Base-by-base conservation (phyloP, 768 basidiomycete genomes). In the Amylocystis lapponica region DNA sequence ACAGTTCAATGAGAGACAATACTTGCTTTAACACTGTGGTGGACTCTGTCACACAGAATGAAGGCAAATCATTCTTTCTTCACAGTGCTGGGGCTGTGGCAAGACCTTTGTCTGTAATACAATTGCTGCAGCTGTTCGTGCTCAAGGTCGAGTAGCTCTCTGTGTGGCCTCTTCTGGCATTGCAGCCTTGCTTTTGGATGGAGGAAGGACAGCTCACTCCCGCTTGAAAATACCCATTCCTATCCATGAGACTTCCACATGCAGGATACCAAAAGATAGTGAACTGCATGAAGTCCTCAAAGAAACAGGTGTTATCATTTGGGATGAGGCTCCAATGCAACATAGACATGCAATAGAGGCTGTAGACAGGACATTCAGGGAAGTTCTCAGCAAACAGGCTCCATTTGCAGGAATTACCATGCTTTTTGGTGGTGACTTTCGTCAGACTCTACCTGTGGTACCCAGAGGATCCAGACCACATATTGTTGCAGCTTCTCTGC, bases 91-190 rank as follows among this genome's bases (percentile, higher is more conserved):
- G 67, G 73, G 73, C 0, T 62, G 62, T 23, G 73, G 74, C 5
- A 75, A 75, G 46, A 75, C 74, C 0, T 74, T 58, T 57, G 51
- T 72, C 0, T 74, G 67, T 45, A 67, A 67, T 23, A 64, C 68
- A 1, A 25, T 66, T 32, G 60, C 64, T 48, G 29, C 55, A 27
- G 30, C 49, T 11, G 17, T 72, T 1, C 48, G 59, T 11, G 46
- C 48, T 7, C 33, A 55, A 11, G 58, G 59, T 0, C 20, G 50
- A 20, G 63, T 75, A 54, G 60, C 69, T 1, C 58, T 78, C 3
- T 74, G 68, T 66, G 69, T 72, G 12, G 69, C 73, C 11, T 77
- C 75, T 1, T 74, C 73, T 27, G 72, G 74, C 0, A 69, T 77
- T 41, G 69, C 75, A 7, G 58, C 74, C 1, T 53, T 75, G 10